Percentiles rank a stretch among this genome's conserved stretches.
Evolutionary conservation across 1,284 basidiomycete species (phyloP).

Genomic region (Xanthoconium separans): DNA sequence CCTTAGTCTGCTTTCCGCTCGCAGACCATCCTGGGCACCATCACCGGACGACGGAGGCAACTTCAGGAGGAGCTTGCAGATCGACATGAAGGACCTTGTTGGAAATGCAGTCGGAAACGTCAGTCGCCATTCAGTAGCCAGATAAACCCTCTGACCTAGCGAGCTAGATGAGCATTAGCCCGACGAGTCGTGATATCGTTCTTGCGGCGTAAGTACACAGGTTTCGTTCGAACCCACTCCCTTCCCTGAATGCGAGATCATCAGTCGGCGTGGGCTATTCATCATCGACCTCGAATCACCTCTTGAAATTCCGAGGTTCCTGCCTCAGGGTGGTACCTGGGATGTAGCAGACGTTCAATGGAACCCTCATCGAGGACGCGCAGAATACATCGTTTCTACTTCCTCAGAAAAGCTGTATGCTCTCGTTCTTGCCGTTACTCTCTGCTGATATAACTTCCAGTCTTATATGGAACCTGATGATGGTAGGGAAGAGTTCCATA

Average conservation of each 20-base stretch:
- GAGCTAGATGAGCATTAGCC: slow-evolving; percentile 77
- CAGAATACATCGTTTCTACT: slow-evolving; percentile 93
- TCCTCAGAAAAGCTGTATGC: slow-evolving; percentile 88
- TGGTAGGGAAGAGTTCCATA: slow-evolving; percentile 72
- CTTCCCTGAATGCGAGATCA: slow-evolving; percentile 4
- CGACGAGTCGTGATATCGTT: slow-evolving; percentile 74
- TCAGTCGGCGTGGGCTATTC: slow-evolving; percentile 88
- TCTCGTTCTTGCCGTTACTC: background rate
- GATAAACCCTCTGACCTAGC: slow-evolving; percentile 1
- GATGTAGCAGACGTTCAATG: slow-evolving; percentile 97
- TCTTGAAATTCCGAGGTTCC: slow-evolving; percentile 84
- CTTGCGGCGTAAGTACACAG: slow-evolving; percentile 64
- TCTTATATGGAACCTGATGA: slow-evolving; percentile 90
- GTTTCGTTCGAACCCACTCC: background rate
- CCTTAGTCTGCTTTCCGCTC: slow-evolving; percentile 33
- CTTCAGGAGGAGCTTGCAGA: slow-evolving; percentile 57
- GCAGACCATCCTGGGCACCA: slow-evolving; percentile 35
- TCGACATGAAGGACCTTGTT: slow-evolving; percentile 74
- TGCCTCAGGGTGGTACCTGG: slow-evolving; percentile 96
- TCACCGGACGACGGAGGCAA: slow-evolving; percentile 57
- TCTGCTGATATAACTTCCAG: slow-evolving; percentile 35
- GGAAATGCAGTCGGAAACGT: slow-evolving; percentile 84
- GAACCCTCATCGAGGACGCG: slow-evolving; percentile 86
- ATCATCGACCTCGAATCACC: slow-evolving; percentile 93
- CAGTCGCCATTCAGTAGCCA: slow-evolving; percentile 29